Percentiles rank a stretch among this genome's conserved stretches.
phyloP scores from a whole-genome alignment of 108 stramenopile species.

The Cyclotella baltica region DNA sequence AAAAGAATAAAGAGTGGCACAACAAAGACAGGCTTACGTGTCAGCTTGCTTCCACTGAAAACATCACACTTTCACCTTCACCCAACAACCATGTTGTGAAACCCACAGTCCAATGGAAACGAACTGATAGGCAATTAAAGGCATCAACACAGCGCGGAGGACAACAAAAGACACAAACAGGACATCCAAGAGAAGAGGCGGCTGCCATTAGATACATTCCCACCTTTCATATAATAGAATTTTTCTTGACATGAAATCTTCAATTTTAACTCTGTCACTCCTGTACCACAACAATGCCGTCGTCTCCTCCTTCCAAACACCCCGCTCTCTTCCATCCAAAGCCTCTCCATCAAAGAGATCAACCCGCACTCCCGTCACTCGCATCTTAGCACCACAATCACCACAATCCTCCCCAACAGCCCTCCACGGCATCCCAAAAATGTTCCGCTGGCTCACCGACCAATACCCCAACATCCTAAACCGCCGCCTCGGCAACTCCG shows the following conservation, averaged over 20 bases:
- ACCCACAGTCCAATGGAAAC: too few species aligned
- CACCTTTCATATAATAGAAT: neutral
- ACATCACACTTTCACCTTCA: too few species aligned
- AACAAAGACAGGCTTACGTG: too few species aligned
- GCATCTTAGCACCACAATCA: neutral
- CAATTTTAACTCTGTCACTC: neutral
- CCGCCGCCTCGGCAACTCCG: conserved; percentile 73
- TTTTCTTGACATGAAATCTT: neutral
- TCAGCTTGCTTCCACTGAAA: too few species aligned
- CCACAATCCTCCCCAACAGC: neutral
- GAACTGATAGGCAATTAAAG: too few species aligned
- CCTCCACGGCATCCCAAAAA: conserved; percentile 96
- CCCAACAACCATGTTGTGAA: too few species aligned
- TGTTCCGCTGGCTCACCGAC: conserved; percentile 99
- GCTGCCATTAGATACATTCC: too few species aligned
- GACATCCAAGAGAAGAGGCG: neutral
- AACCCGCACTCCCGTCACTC: neutral
- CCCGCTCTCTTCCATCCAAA: conserved; percentile 3
- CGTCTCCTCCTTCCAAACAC: conserved; percentile 32
- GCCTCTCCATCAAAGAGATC: neutral
- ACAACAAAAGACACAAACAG: neutral
- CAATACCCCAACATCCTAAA: conserved; percentile 98
- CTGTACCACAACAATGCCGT: conserved; percentile 5
- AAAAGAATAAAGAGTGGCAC: too few species aligned
- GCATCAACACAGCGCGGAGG: too few species aligned